phyloP scores from a whole-genome alignment of 1,284 basidiomycete species.

The Leccinum subrobustum region DNA sequence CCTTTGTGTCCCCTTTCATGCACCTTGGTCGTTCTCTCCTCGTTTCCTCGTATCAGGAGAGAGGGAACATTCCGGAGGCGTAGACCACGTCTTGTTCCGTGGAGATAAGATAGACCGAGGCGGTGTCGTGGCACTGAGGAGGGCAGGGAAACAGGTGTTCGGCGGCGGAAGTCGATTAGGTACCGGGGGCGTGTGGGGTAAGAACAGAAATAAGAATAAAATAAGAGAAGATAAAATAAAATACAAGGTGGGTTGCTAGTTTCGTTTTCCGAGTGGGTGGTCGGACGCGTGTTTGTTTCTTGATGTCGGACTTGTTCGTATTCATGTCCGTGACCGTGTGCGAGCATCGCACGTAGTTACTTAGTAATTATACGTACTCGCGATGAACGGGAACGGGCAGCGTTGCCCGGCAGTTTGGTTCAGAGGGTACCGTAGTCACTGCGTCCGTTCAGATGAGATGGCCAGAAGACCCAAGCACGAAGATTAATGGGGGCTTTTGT shows the following conservation, averaged over 20 bases:
- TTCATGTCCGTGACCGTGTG: background rate
- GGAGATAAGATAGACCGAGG: constrained; percentile 14
- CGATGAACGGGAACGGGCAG: background rate
- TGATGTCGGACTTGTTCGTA: background rate
- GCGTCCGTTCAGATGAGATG: background rate
- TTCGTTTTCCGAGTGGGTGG: background rate
- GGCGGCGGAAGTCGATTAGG: background rate
- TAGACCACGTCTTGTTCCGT: constrained; percentile 8
- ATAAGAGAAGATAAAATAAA: background rate
- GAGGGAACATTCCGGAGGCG: background rate
- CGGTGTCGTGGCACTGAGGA: constrained; percentile 1
- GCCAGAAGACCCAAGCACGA: background rate
- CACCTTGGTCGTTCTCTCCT: background rate
- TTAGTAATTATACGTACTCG: background rate
- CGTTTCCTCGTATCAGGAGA: background rate
- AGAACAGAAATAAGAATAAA: background rate
- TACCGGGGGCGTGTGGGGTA: background rate
- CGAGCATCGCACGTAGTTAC: background rate
- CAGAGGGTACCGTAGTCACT: background rate
- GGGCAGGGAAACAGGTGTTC: background rate
- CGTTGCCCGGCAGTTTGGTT: background rate
- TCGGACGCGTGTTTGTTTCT: background rate
- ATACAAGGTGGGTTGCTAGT: background rate
- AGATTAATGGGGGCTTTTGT: background rate
- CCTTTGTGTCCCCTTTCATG: background rate